A percentile compares a stretch with the other conserved stretches of the same genome.
Conservation (phyloP, 2,329 filamentous ascomycete species). For the Zelopaecilomyces penicillatus region DNA sequence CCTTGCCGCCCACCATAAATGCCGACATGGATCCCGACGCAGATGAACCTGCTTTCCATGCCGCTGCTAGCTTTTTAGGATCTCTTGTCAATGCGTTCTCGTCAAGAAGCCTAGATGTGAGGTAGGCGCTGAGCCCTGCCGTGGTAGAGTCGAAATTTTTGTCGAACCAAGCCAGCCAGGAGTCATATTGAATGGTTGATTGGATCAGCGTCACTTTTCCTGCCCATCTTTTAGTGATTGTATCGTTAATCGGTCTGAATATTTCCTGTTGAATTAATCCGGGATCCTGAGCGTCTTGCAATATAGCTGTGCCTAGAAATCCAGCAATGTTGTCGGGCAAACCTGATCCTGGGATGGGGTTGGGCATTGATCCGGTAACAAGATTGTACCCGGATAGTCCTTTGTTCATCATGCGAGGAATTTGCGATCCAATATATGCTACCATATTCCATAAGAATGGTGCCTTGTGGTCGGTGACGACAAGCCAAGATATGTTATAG, state of each 20-base stretch:
- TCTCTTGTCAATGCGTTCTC: constrained; percentile 26
- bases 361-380: constrained; percentile 27
- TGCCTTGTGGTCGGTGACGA: constrained; percentile 20
- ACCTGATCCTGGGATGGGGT: constrained; percentile 26
- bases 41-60: constrained; percentile 26
- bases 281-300: constrained; percentile 27
- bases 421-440: constrained; percentile 35
- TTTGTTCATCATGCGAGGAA: constrained; percentile 39
- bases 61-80: constrained; percentile 24
- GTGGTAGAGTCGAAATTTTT: constrained; percentile 25
- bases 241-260: constrained; percentile 27
- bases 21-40: constrained; percentile 21
- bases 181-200: constrained; percentile 17
- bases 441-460: constrained; percentile 38
- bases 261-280: constrained; percentile 16
- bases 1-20: constrained; percentile 36
- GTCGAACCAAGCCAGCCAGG: constrained; percentile 30
- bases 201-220: constrained; percentile 14
- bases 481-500: constrained; percentile 12
- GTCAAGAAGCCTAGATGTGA: constrained; percentile 38
- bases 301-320: constrained; percentile 23
- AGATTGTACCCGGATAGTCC: constrained; percentile 43
- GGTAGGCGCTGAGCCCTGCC: constrained; percentile 26
- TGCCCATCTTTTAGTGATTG: constrained; percentile 30
- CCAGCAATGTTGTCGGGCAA: constrained; percentile 25